Conservation (phyloP, 2,329 filamentous ascomycete species). For the Xylaria digitata region DNA sequence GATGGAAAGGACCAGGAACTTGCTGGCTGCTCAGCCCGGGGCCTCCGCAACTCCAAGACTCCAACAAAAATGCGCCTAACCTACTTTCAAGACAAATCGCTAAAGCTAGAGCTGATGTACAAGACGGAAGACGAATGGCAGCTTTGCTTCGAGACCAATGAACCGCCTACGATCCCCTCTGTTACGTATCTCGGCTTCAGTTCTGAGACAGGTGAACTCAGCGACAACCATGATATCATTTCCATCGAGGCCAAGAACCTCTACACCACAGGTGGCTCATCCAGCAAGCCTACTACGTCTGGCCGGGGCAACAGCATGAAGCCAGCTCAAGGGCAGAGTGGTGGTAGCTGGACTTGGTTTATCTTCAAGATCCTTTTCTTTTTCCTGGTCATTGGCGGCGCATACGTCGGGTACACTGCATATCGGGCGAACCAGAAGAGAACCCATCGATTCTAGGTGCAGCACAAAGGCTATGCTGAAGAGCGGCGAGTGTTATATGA, state of each 20-base stretch:
- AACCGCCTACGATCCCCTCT: constrained; percentile 80
- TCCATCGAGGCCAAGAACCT: constrained; percentile 87
- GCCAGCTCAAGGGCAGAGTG: constrained; percentile 53
- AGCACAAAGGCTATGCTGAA: constrained; percentile 7
- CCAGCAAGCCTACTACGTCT: constrained; percentile 53
- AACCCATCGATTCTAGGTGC: constrained; percentile 65
- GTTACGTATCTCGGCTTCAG: constrained; percentile 81
- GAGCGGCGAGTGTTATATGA: constrained; percentile 14
- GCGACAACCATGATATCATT: constrained; percentile 97
- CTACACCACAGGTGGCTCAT: constrained; percentile 72
- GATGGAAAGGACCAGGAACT: constrained; percentile 95
- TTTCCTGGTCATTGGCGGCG: constrained; percentile 74
- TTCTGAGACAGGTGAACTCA: constrained; percentile 94
- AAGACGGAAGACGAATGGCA: constrained; percentile 90
- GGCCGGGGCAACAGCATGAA: constrained; percentile 51
- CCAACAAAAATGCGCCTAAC: constrained; percentile 89
- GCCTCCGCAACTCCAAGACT: constrained; percentile 81
- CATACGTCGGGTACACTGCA: constrained; percentile 85
- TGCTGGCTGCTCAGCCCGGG: constrained; percentile 93
- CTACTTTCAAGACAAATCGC: constrained; percentile 95
- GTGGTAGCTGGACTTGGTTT: constrained; percentile 69
- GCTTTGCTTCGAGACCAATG: constrained; percentile 82
- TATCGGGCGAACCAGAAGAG: constrained; percentile 76
- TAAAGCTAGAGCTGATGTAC: constrained; percentile 94
- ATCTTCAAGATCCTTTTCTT: constrained; percentile 87